Base-by-base conservation (phyloP, 2,329 filamentous ascomycete genomes). In the Colletotrichum gigasporum region DNA sequence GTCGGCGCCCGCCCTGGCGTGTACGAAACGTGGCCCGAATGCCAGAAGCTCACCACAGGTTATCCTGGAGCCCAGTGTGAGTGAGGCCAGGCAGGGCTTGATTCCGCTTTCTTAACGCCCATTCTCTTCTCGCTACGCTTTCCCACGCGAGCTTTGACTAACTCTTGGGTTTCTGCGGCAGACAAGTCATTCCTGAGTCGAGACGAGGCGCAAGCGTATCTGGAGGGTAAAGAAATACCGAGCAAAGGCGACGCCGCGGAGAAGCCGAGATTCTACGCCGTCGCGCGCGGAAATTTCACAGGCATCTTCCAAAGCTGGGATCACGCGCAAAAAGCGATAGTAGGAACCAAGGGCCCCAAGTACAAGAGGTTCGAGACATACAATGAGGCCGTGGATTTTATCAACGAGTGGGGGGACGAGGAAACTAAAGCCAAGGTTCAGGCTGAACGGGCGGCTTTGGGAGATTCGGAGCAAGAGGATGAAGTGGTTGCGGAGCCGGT, bases 151-250 rank as follows among this genome's bases (percentile, higher is more conserved):
- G 9, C 14, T 22, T 39, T 30, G n/a, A 28, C 53, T 64, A 20
- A 60, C 30, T 14, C 10, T n/a, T 3, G 20, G 16, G 32, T 37
- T 54, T 50, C 37, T 20, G 55, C 18, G 39, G 24, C 65, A 96
- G 93, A 91, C 82, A 95, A 96, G 79, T 93, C 91, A 1, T 97
- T 97, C 73, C 79, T 83, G 9, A 88, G 85, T 0, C 81, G 85
- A 63, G 85, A 89, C 67, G 93, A 97, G 64, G 95, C 95, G n/a
- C 86, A 91, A 71, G 88, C 87, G 2, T 97, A 92, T 73, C 83
- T 93, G 24, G 87, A 85, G 1, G 91, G 92, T 47, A 85, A 84
- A 68, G 83, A 85, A 60, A 76, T 76, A 7, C 74, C 73, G 3
- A 69, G 73, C 12, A 72, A 77, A 14, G 71, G 79, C 20, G 75